These are phyloP conservation scores for Mitosporidium daphniae DNA, from an alignment of 371 early-diverging fungal genomes.

Conservation along the genomic window DNA sequence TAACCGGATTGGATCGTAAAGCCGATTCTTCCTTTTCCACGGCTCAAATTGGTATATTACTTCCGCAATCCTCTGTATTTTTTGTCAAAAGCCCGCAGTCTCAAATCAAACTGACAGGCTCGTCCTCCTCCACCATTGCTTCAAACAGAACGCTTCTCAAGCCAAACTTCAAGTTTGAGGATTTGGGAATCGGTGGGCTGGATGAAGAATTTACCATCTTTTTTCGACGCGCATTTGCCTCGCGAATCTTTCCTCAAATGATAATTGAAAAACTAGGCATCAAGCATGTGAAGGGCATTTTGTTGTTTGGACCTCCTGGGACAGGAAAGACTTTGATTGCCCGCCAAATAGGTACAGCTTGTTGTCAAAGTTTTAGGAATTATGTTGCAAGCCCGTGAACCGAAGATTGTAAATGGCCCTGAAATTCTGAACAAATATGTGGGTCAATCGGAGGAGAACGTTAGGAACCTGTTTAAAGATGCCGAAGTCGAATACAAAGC, in stretches of 20 bases:
- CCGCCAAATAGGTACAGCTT: slow-evolving; percentile 89
- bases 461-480: slow-evolving; percentile 79
- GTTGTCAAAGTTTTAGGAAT: too few species aligned
- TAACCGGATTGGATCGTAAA: too few species aligned
- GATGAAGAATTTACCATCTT: slow-evolving; percentile 82
- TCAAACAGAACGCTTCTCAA: too few species aligned
- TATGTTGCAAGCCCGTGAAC: slow-evolving; percentile 78
- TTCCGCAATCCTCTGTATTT: too few species aligned
- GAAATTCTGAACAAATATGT: slow-evolving; percentile 92
- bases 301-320: slow-evolving; percentile 63
- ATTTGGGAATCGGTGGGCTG: slow-evolving; percentile 95
- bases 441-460: slow-evolving; percentile 95
- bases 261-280: slow-evolving; percentile 82
- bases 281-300: slow-evolving; percentile 66
- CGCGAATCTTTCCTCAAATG: slow-evolving; percentile 79
- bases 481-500: slow-evolving; percentile 74
- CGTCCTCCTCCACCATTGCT: too few species aligned
- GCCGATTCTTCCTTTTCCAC: too few species aligned
- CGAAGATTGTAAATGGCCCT: slow-evolving; percentile 90
- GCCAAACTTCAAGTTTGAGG: slow-evolving; percentile 86
- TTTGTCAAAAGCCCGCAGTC: too few species aligned
- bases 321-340: slow-evolving; percentile 98
- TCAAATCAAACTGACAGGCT: too few species aligned
- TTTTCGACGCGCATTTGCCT: slow-evolving; percentile 94
- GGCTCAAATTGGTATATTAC: too few species aligned